Evolutionary conservation across 1,284 basidiomycete species (phyloP).

Genomic region (Ganoderma lucidum): DNA sequence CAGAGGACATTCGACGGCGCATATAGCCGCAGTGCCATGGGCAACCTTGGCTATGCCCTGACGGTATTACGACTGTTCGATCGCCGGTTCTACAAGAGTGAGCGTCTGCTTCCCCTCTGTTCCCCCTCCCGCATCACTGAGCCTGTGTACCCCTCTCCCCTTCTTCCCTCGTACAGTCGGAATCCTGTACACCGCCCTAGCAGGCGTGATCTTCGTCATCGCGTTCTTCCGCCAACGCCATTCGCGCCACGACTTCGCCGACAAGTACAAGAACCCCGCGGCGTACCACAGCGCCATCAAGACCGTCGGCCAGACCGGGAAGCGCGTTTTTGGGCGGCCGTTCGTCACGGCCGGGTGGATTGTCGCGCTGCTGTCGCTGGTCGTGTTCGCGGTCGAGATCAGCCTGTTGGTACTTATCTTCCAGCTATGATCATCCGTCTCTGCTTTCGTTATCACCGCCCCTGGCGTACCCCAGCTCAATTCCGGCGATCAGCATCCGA

Average conservation of each 20-base stretch:
- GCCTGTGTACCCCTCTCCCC: slow-evolving; percentile 3
- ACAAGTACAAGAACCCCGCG: slow-evolving; percentile 41
- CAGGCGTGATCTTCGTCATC: slow-evolving; percentile 64
- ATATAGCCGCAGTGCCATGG: slow-evolving; percentile 79
- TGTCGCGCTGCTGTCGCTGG: slow-evolving; percentile 64
- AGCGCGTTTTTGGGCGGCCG: slow-evolving; percentile 73
- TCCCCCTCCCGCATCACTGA: slow-evolving; percentile 2
- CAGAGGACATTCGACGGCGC: slow-evolving; percentile 86
- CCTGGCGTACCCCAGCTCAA: neutral
- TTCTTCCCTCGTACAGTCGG: slow-evolving; percentile 60
- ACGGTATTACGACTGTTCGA: slow-evolving; percentile 83
- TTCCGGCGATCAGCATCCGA: neutral
- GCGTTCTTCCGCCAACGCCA: slow-evolving; percentile 69
- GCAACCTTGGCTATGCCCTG: slow-evolving; percentile 77
- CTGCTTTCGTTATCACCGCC: neutral
- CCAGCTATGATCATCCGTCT: slow-evolving; percentile 4
- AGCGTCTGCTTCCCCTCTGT: slow-evolving; percentile 36
- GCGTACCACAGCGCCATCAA: slow-evolving; percentile 42
- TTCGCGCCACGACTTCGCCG: slow-evolving; percentile 79
- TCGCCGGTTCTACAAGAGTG: slow-evolving; percentile 71
- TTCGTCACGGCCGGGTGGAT: slow-evolving; percentile 85
- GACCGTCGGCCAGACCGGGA: slow-evolving; percentile 66
- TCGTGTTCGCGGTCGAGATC: slow-evolving; percentile 73
- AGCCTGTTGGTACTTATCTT: slow-evolving; percentile 62
- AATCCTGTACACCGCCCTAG: slow-evolving; percentile 72